Conservation (phyloP, 1,284 basidiomycete species). For the Ustilago cynodontis region DNA sequence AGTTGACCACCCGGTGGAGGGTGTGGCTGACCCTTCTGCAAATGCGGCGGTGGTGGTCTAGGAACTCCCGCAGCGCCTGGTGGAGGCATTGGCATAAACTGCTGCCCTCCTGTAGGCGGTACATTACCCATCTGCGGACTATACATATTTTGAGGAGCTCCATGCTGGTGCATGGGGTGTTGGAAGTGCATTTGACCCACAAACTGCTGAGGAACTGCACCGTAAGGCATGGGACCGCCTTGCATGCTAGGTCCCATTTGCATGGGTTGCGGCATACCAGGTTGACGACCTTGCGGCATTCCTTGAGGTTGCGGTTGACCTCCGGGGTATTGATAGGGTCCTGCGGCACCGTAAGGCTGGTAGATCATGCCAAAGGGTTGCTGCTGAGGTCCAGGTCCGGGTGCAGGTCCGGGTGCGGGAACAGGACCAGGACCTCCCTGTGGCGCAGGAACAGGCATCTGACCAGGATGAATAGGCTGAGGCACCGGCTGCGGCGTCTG, state of each 20-base stretch:
- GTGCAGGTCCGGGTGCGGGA: conserved; percentile 20
- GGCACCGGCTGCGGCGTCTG: conserved; percentile 35
- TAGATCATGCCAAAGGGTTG: conserved; percentile 56
- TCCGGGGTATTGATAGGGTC: conserved; percentile 49
- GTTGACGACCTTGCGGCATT: conserved; percentile 37
- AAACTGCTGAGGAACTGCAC: conserved; percentile 53
- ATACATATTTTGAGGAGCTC: conserved; percentile 56
- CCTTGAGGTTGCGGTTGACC: conserved; percentile 34
- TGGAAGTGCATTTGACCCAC: conserved; percentile 61
- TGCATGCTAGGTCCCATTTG: conserved; percentile 42
- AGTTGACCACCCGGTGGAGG: conserved; percentile 30
- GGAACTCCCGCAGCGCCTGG: conserved; percentile 39
- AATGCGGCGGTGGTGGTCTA: conserved; percentile 45
- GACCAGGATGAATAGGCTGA: conserved; percentile 38
- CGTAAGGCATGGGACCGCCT: conserved; percentile 50
- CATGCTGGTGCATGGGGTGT: conserved; percentile 58
- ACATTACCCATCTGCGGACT: conserved; percentile 62
- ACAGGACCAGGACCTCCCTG: conserved; percentile 19
- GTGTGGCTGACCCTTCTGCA: conserved; percentile 32
- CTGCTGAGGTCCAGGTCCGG: conserved; percentile 24
- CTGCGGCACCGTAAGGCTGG: conserved; percentile 47
- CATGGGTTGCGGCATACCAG: conserved; percentile 40
- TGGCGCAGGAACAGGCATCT: conserved; percentile 27
- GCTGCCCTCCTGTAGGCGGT: conserved; percentile 32
- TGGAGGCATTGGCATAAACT: conserved; percentile 54